Evolutionary conservation across 2,329 filamentous ascomycete species (phyloP).

Genomic region (Rhynchosporium graminicola): DNA sequence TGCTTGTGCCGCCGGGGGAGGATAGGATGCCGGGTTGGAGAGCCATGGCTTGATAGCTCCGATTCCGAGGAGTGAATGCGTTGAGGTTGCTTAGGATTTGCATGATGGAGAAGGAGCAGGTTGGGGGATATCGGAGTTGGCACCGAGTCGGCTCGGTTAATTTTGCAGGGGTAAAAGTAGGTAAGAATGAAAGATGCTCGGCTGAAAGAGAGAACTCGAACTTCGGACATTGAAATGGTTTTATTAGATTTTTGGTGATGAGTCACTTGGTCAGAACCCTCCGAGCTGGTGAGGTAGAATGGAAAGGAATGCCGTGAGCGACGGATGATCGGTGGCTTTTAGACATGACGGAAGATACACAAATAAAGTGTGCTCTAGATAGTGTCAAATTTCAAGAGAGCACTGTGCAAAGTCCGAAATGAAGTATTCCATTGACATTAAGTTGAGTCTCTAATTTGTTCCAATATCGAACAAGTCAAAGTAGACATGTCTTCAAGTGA

Average conservation of each 20-base stretch:
- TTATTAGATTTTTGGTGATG: conserved; percentile 9
- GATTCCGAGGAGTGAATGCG: neutral
- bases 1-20: conserved; percentile 11
- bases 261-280: neutral
- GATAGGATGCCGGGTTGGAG: conserved; percentile 4
- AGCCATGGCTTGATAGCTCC: conserved; percentile 13
- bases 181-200: conserved; percentile 8
- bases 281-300: conserved; percentile 9
- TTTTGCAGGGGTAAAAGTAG: neutral
- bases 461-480: neutral
- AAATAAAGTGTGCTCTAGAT: neutral
- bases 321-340: conserved; percentile 1
- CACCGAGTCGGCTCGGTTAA: conserved; percentile 11
- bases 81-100: conserved; percentile 10
- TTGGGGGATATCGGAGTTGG: neutral
- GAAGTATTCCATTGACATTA: neutral
- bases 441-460: too few relatives aligned
- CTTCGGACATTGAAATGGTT: conserved; percentile 11
- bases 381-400: neutral
- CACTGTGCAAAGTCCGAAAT: neutral
- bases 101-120: conserved; percentile 1
- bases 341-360: neutral
- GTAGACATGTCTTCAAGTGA: neutral
- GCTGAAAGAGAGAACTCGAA: conserved; percentile 2
- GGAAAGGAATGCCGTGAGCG: conserved; percentile 2